Evolutionary conservation across 768 basidiomycete genomes (phyloP).

Genomic region (Macrolepiota fuliginosa): DNA sequence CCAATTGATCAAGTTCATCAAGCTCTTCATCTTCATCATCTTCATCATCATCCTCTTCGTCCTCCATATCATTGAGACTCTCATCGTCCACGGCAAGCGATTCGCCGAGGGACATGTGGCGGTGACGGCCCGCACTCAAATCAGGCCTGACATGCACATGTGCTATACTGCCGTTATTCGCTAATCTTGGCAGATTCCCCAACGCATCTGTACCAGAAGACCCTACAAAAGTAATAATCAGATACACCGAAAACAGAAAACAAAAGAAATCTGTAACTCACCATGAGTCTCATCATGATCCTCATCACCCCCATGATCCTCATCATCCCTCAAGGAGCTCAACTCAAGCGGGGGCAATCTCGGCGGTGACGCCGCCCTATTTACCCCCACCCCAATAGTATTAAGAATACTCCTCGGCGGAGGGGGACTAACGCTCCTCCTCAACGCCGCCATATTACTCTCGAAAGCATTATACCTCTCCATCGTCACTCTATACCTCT

Average conservation of each 20-base stretch:
- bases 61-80: neutral
- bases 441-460: slow-evolving; percentile 7
- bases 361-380: slow-evolving; percentile 6
- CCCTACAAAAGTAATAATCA: too few species aligned
- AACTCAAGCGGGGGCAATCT: slow-evolving; percentile 11
- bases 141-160: too few species aligned
- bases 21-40: slow-evolving; percentile 2
- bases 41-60: neutral
- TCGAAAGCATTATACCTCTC: slow-evolving; percentile 11
- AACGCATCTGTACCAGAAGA: too few species aligned
- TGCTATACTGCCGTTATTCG: too few species aligned
- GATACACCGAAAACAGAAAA: neutral
- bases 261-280: neutral
- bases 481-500: slow-evolving; percentile 8
- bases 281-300: neutral
- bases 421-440: slow-evolving; percentile 6
- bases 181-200: too few species aligned
- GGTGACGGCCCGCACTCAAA: too few species aligned
- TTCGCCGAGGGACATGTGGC: neutral
- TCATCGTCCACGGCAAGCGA: neutral
- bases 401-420: neutral
- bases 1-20: neutral
- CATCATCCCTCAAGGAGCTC: neutral
- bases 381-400: neutral
- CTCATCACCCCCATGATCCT: neutral